phyloP scores from a whole-genome alignment of 2,329 filamentous ascomycete species.

The Ilyonectria robusta region DNA sequence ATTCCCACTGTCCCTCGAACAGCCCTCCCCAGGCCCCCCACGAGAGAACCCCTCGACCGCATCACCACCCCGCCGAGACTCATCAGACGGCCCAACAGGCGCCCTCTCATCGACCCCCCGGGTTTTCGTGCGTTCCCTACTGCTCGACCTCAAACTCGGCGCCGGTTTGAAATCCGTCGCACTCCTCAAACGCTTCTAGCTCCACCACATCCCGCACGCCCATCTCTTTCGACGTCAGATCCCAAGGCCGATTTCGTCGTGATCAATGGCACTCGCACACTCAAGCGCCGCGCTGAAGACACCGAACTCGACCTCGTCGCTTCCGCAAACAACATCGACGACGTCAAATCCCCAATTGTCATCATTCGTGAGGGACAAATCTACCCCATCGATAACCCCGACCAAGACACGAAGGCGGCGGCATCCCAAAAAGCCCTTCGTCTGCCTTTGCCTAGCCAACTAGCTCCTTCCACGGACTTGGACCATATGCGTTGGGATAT shows the following conservation, averaged over 20 bases:
- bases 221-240: not conserved
- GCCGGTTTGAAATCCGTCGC: not conserved
- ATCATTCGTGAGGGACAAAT: conserved; percentile 38
- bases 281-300: conserved; percentile 50
- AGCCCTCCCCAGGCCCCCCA: not conserved
- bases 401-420: conserved; percentile 36
- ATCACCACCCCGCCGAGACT: conserved; percentile 32
- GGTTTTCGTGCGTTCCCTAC: conserved; percentile 25
- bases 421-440: not conserved
- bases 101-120: conserved; percentile 35
- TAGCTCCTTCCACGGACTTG: conserved; percentile 22
- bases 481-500: conserved; percentile 43
- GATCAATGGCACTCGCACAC: conserved; percentile 49
- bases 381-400: conserved; percentile 22
- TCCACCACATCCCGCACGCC: not conserved
- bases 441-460: not conserved
- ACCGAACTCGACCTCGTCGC: conserved; percentile 51
- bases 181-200: not conserved
- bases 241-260: conserved; percentile 26
- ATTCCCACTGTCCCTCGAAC: not conserved
- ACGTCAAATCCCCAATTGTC: conserved; percentile 29
- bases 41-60: conserved; percentile 18
- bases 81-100: conserved; percentile 29
- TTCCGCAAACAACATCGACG: conserved; percentile 37
- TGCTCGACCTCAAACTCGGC: conserved; percentile 2